Base-by-base conservation (phyloP, 2,329 filamentous ascomycete species). In the Aureobasidium mangrovei region DNA sequence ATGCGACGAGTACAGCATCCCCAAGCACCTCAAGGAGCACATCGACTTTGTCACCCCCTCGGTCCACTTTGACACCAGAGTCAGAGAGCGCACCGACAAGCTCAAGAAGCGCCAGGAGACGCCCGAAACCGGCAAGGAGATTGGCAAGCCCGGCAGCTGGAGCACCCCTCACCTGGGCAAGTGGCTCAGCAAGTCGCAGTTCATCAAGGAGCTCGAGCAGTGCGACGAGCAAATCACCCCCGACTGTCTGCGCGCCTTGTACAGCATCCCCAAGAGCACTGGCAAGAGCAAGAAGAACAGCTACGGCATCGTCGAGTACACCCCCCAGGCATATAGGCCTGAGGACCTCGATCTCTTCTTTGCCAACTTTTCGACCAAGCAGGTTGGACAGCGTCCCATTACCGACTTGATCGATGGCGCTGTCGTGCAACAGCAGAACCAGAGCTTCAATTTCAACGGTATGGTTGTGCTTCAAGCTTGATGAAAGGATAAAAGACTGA, bases 171-270 rank as follows among this genome's bases (percentile, higher is more conserved):
- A 70, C 46, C 47, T 62, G 24, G 64, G 51, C 8, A 40, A 58
- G n/a, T 54, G 44, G 28, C 45, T 56, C 56, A 53, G 31, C 32
- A 59, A 59, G 28, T 58, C 59, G 36, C 60, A 59, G 46, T 60
- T 62, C 47, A 63, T 63, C 55, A 54, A 60, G 27, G 62, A 70
- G 49, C 63, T 74, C 9, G 59, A 64, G 40, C 63, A 64, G 39
- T 84, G 81, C 62, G 74, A 78, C 59, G 65, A 67, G 10, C 74
- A 76, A 61, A 80, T 83, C 58, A 82, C 79, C 0, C 78, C 79
- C 0, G 72, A 73, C 40, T 84, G 81, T 60, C 58, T 71, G n/a
- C 60, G 66, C 7, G 65, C 63, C 7, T 58, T 71, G 3, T 71
- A 71, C 57, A 62, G 64, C 33, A 66, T 71, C 51, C 65, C 66